Conservation (phyloP, 495 filamentous ascomycete genomes). For the Penicillium soppii region DNA sequence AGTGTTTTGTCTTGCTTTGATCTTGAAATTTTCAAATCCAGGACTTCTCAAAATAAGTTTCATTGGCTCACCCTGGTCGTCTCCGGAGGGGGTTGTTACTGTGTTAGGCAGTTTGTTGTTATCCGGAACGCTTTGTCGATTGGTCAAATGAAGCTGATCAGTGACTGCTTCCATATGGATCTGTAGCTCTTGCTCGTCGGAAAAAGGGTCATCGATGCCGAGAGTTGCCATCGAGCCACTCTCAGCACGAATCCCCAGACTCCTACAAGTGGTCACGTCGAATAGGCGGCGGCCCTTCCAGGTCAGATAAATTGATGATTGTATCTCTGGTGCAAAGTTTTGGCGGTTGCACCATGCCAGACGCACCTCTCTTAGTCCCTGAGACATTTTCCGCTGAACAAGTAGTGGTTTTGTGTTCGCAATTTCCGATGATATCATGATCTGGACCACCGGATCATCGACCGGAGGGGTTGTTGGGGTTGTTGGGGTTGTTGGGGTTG, state of each 20-base stretch:
- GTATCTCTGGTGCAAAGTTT: slow-evolving; percentile 43
- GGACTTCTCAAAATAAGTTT: slow-evolving; percentile 60
- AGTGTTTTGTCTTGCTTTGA: slow-evolving; percentile 58
- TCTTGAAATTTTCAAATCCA: slow-evolving; percentile 53
- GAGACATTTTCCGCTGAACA: slow-evolving; percentile 64
- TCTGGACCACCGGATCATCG: slow-evolving; percentile 54
- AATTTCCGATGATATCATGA: slow-evolving; percentile 72
- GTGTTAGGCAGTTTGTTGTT: not conserved
- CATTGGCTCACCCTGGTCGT: slow-evolving; percentile 32
- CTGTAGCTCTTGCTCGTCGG: slow-evolving; percentile 26
- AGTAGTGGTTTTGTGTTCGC: slow-evolving; percentile 60
- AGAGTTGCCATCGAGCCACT: slow-evolving; percentile 24
- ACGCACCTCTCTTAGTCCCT: slow-evolving; percentile 63
- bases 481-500: too few relatives aligned
- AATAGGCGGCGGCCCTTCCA: slow-evolving; percentile 76
- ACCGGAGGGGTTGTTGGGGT: too few relatives aligned
- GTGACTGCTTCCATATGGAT: slow-evolving; percentile 76
- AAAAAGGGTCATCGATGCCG: slow-evolving; percentile 28
- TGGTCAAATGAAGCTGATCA: slow-evolving; percentile 37
- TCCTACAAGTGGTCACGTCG: slow-evolving; percentile 68
- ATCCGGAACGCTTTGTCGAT: slow-evolving; percentile 1
- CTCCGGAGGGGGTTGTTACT: slow-evolving; percentile 6
- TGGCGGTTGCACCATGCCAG: slow-evolving; percentile 67
- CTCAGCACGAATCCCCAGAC: slow-evolving; percentile 55
- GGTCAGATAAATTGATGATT: slow-evolving; percentile 65